Conservation (phyloP, 441 rosid species). For the Eruca vesicaria region DNA sequence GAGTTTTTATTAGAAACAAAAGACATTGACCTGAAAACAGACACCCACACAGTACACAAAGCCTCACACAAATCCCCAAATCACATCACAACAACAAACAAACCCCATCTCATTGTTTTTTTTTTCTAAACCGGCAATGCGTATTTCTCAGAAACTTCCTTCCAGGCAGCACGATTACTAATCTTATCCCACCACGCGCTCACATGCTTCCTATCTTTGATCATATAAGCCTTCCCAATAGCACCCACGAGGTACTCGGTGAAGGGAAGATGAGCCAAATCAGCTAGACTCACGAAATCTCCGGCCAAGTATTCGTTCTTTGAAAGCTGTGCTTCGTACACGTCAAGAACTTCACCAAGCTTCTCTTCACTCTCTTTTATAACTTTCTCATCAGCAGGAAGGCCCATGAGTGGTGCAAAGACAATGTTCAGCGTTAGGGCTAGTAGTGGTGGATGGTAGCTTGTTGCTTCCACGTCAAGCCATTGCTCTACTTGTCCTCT, state of each 20-base stretch:
- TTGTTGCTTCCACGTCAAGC: slow-evolving; percentile 65
- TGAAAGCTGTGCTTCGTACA: slow-evolving; percentile 59
- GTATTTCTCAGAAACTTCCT: slow-evolving; percentile 41
- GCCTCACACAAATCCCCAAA: neutral
- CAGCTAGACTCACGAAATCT: slow-evolving; percentile 66
- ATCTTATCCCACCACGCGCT: slow-evolving; percentile 81
- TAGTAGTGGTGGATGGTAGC: slow-evolving; percentile 45
- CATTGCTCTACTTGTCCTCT: slow-evolving; percentile 69
- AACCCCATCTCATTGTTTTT: neutral
- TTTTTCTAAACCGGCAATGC: neutral
- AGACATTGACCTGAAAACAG: neutral
- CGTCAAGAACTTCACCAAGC: slow-evolving; percentile 50
- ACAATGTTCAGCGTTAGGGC: slow-evolving; percentile 43
- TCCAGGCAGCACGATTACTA: slow-evolving; percentile 59
- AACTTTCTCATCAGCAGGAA: slow-evolving; percentile 40
- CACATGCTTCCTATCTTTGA: slow-evolving; percentile 44
- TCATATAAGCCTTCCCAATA: slow-evolving; percentile 34
- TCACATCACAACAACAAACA: neutral
- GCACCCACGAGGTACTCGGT: slow-evolving; percentile 40
- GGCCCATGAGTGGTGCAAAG: slow-evolving; percentile 40
- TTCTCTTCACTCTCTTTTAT: slow-evolving; percentile 63
- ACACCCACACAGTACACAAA: neutral
- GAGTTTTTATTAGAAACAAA: slow-evolving; percentile 8
- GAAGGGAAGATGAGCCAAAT: slow-evolving; percentile 58
- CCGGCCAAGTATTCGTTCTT: slow-evolving; percentile 60